Conservation (phyloP, 2,329 filamentous ascomycete genomes). For the Akanthomyces muscarius region DNA sequence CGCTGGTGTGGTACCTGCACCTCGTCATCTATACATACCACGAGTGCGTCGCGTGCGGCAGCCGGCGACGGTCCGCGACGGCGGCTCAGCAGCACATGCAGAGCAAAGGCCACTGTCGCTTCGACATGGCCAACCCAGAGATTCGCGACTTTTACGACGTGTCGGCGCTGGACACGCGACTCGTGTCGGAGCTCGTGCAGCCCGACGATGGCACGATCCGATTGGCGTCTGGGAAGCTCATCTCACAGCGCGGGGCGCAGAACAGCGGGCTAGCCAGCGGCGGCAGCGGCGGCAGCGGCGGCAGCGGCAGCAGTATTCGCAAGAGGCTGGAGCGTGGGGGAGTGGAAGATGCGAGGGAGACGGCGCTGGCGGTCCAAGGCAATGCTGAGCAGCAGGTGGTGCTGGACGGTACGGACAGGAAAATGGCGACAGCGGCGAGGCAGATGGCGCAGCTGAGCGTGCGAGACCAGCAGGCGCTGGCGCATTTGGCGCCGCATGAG, state of each 20-base stretch:
- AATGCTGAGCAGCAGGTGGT: neutral
- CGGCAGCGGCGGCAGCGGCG: neutral
- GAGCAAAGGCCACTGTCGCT: slow-evolving; percentile 41
- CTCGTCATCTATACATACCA: slow-evolving; percentile 43
- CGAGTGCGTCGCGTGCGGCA: slow-evolving; percentile 47
- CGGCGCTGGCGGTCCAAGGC: neutral
- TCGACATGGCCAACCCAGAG: slow-evolving; percentile 29
- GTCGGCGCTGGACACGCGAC: slow-evolving; percentile 1
- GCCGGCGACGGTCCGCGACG: slow-evolving; percentile 34
- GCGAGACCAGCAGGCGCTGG: slow-evolving; percentile 12
- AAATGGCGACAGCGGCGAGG: neutral
- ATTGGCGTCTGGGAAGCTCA: slow-evolving; percentile 12
- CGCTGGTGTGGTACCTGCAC: slow-evolving; percentile 42
- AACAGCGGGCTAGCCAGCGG: neutral
- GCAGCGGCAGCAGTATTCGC: neutral
- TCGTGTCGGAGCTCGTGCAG: neutral
- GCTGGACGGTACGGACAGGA: neutral
- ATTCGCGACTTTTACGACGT: slow-evolving; percentile 37
- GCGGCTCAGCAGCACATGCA: slow-evolving; percentile 47
- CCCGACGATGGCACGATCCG: slow-evolving; percentile 2
- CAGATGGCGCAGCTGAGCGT: slow-evolving; percentile 15
- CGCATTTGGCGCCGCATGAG: slow-evolving; percentile 11
- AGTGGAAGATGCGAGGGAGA: neutral
- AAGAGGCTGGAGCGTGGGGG: neutral
- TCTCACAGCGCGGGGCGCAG: slow-evolving; percentile 11